A percentile compares a stretch with the other conserved stretches of the same genome.
Conservation (phyloP, 352 stramenopile species). For the Phytophthora macrochlamydospora region DNA sequence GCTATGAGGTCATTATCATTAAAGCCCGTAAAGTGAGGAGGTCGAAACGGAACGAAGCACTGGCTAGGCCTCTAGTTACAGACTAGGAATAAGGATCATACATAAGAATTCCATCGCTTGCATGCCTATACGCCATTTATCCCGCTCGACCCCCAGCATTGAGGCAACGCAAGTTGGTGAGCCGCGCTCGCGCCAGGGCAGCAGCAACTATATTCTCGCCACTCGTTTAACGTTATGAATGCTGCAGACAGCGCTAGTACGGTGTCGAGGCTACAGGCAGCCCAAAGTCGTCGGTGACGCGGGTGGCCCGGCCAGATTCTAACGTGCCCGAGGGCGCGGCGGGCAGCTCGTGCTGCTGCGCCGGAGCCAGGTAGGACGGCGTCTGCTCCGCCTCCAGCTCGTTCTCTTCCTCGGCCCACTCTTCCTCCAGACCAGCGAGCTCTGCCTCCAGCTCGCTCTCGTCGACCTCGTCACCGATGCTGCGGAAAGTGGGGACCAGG, state of each 20-base stretch:
- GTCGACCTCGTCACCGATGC: constrained; percentile 94
- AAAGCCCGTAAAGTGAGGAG: too few species aligned
- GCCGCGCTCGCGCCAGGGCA: too few species aligned
- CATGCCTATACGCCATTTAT: too few species aligned
- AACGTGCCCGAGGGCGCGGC: constrained; percentile 53
- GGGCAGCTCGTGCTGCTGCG: constrained; percentile 63
- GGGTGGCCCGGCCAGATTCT: constrained; percentile 31
- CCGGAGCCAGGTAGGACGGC: constrained; percentile 68
- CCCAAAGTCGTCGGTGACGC: constrained; percentile 75
- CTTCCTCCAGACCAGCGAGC: constrained; percentile 93
- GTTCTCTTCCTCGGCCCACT: constrained; percentile 85
- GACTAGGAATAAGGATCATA: too few species aligned
- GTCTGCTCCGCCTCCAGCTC: constrained; percentile 46
- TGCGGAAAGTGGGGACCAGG: constrained; percentile 15
- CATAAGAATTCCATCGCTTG: too few species aligned
- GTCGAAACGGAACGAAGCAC: too few species aligned
- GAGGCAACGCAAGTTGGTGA: too few species aligned
- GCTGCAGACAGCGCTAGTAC: constrained; percentile 12
- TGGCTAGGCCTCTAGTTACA: too few species aligned
- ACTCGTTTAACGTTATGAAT: too few species aligned
- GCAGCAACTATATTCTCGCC: not conserved
- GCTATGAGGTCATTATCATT: too few species aligned
- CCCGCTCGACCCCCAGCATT: too few species aligned
- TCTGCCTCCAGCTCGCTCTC: constrained; percentile 96
- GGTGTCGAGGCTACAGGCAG: constrained; percentile 52